A percentile compares a stretch with the other conserved stretches of the same genome.
Conservation (phyloP, 306 rosid genomes). For the Albizia julibrissin region DNA sequence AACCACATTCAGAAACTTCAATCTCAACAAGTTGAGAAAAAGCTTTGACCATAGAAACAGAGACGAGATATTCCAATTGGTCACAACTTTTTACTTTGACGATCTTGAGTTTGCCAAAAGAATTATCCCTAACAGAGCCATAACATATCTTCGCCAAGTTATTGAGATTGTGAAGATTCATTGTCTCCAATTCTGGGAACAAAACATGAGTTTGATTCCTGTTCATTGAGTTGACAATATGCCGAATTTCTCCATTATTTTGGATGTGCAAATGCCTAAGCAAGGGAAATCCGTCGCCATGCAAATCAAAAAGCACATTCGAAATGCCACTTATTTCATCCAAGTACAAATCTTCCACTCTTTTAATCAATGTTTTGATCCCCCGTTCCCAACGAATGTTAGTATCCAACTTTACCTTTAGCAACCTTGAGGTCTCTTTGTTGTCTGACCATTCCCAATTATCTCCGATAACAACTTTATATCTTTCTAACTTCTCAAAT, state of each 20-base stretch:
- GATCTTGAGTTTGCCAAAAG: not conserved
- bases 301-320: not conserved
- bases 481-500: not conserved
- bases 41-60: not conserved
- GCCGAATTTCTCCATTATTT: not conserved
- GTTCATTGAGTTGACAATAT: not conserved
- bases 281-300: not conserved
- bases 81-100: not conserved
- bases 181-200: not conserved
- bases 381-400: not conserved
- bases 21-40: conserved; percentile 8
- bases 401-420: not conserved
- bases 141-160: conserved; percentile 4
- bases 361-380: not conserved
- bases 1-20: conserved; percentile 1
- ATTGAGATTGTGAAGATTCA: not conserved
- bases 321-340: not conserved
- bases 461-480: not conserved
- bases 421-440: not conserved
- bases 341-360: not conserved
- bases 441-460: not conserved
- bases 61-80: not conserved
- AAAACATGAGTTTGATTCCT: not conserved
- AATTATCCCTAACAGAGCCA: not conserved
- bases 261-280: not conserved